These are phyloP conservation scores for Grigorovia yakushimaensis DNA, from an alignment of 805 yeast species.

Conservation along the genomic window DNA sequence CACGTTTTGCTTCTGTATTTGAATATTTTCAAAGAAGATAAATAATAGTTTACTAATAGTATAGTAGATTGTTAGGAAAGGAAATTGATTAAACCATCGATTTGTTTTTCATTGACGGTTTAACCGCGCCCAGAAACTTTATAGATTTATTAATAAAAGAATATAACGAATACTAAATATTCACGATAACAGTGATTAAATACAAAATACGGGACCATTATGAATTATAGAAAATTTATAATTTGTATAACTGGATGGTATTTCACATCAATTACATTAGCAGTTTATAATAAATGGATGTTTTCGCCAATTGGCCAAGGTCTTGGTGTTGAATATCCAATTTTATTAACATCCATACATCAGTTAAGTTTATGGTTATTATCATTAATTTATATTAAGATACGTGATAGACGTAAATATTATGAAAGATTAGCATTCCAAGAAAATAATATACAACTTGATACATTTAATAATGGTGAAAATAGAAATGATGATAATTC, in stretches of 20 bases:
- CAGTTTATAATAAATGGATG: conserved; percentile 95
- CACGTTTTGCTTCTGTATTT: background rate
- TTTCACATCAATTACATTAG: conserved; percentile 54
- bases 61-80: too few species aligned
- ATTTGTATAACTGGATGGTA: conserved; percentile 49
- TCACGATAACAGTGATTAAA: too few species aligned
- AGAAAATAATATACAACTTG: background rate
- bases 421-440: background rate
- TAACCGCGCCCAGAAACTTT: too few species aligned
- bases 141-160: too few species aligned
- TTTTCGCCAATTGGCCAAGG: conserved; percentile 56
- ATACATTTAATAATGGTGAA: background rate
- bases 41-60: too few species aligned
- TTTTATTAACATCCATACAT: conserved; percentile 76
- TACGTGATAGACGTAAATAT: conserved; percentile 2
- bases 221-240: conserved; percentile 1
- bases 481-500: background rate
- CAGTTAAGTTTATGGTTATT: conserved; percentile 60
- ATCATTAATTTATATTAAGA: conserved; percentile 33
- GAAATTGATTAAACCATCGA: too few species aligned
- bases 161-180: too few species aligned
- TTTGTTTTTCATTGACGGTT: too few species aligned
- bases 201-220: background rate
- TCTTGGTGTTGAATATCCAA: conserved; percentile 72
- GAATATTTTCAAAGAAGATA: too few species aligned